Conservation (phyloP, 106 monocot species). For the Hemerocallis citrina region DNA sequence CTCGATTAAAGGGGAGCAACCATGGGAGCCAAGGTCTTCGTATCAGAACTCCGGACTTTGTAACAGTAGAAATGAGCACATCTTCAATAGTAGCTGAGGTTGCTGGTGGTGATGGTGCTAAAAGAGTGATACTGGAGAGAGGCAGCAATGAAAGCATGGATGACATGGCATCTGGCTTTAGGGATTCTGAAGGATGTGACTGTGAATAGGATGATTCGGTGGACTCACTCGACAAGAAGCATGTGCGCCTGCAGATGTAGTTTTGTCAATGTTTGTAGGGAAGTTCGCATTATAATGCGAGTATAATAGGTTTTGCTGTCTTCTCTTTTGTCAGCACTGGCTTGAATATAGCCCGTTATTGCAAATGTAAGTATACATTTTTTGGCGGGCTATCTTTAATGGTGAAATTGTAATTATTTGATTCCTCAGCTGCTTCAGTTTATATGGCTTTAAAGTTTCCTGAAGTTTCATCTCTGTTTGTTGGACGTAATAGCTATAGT, state of each 20-base stretch:
- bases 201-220: no score
- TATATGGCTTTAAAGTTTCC: no score
- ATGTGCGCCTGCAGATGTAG: no score
- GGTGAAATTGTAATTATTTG: conserved; percentile 1
- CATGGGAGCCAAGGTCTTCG: background rate
- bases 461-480: no score
- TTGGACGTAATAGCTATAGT: no score
- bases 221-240: background rate
- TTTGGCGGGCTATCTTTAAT: background rate
- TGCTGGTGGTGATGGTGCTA: background rate
- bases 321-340: conserved; percentile 1
- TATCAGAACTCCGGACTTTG: background rate
- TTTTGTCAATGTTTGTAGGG: background rate
- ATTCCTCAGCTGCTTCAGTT: no score
- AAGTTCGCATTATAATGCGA: background rate
- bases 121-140: background rate
- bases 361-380: background rate
- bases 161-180: background rate
- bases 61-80: background rate
- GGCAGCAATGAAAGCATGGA: background rate
- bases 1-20: background rate
- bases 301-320: no score
- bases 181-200: background rate
- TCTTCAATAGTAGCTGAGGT: background rate
- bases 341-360: background rate